Evolutionary conservation across 805 yeast species (phyloP).

Genomic region (Metschnikowia koreensis): DNA sequence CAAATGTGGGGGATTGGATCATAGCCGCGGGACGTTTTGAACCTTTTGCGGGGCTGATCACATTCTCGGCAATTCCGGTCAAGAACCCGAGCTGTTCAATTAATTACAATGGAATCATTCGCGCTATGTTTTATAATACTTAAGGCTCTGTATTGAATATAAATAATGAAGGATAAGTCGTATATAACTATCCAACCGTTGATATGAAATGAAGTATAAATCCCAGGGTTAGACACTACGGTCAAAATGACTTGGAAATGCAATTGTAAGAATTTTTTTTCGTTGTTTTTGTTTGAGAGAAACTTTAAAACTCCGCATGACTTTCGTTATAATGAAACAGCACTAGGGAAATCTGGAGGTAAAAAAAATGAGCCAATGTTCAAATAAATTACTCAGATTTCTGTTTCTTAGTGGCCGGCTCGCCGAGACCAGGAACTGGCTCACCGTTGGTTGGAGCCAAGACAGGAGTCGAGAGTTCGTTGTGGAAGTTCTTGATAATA

Average conservation of each 20-base stretch:
- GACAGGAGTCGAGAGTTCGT: conserved; percentile 38
- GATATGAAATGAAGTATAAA: conserved; percentile 9
- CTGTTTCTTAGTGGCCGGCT: conserved; percentile 41
- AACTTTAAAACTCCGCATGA: conserved; percentile 10
- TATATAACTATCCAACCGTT: background rate
- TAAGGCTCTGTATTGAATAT: conserved; percentile 11
- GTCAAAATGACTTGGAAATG: conserved; percentile 9
- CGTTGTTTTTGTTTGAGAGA: conserved; percentile 9
- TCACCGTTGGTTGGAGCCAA: conserved; percentile 22
- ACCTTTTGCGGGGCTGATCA: background rate
- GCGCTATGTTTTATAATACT: background rate
- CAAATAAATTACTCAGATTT: conserved; percentile 24
- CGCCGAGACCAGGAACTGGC: conserved; percentile 23
- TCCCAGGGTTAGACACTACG: conserved; percentile 7
- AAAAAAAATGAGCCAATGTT: conserved; percentile 6
- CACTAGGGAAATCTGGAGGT: conserved; percentile 4
- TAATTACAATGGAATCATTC: background rate
- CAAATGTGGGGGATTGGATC: background rate
- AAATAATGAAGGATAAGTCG: background rate
- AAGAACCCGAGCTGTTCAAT: no score
- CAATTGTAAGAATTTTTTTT: conserved; percentile 2
- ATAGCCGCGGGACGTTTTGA: background rate
- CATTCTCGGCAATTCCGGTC: background rate
- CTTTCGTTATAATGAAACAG: conserved; percentile 8
- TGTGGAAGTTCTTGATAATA: conserved; percentile 54